Conservation (phyloP, 2,329 filamentous ascomycete genomes). For the Metarhizium robertsii region DNA sequence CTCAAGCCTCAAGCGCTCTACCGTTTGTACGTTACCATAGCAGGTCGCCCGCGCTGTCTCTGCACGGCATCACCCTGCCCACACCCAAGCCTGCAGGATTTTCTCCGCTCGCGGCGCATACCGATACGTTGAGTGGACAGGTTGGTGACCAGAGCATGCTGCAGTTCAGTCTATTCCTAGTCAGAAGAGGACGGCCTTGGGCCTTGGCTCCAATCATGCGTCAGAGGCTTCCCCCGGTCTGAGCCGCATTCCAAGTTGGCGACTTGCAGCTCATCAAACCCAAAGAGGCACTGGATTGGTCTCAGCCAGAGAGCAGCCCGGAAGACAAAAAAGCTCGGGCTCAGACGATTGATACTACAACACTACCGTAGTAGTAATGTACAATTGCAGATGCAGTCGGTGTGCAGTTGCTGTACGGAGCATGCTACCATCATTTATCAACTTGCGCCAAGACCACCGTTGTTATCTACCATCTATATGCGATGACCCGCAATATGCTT, state of each 20-base stretch:
- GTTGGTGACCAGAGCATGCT: neutral
- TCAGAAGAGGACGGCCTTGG: neutral
- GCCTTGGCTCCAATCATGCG: neutral
- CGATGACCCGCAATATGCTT: no score
- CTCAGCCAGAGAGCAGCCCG: neutral
- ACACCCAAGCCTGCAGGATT: neutral
- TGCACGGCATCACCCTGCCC: conserved; percentile 3
- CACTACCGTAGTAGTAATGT: no score
- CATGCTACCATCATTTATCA: neutral
- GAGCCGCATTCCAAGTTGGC: neutral
- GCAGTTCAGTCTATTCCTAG: neutral
- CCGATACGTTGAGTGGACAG: no score
- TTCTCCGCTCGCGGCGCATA: neutral
- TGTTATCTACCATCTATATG: neutral
- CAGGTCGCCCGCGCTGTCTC: neutral
- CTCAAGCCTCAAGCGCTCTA: neutral
- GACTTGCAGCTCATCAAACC: neutral
- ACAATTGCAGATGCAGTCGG: neutral
- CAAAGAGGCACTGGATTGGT: neutral
- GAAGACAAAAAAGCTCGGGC: neutral
- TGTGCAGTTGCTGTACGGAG: neutral
- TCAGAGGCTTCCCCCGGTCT: neutral
- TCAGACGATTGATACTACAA: neutral
- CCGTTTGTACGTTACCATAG: no score
- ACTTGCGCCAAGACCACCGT: neutral